Conservation (phyloP, 306 rosid species). For the Biancaea sappan region DNA sequence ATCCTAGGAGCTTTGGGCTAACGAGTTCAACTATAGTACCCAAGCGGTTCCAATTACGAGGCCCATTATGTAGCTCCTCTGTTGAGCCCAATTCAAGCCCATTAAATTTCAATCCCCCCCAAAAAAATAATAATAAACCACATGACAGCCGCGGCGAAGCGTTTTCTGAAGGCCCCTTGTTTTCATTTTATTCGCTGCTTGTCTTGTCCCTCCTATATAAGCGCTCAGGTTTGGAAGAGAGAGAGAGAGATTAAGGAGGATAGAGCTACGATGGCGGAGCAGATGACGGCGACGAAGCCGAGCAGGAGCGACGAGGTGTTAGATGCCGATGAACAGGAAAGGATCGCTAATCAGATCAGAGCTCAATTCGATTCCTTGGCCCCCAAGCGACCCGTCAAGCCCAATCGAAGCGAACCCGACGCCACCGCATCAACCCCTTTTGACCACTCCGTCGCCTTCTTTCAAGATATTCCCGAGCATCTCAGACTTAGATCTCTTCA, state of each 20-base stretch:
- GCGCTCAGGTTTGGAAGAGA: neutral
- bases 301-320: constrained; percentile 9
- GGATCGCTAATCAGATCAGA: constrained; percentile 9
- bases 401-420: constrained; percentile 74
- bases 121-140: no score
- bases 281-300: neutral
- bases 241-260: neutral
- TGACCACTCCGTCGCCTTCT: neutral
- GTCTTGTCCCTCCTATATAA: neutral
- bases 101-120: no score
- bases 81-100: no score
- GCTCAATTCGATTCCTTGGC: constrained; percentile 6
- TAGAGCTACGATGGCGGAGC: neutral
- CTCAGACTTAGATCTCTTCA: constrained; percentile 61
- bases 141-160: neutral
- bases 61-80: no score
- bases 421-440: neutral
- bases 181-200: neutral
- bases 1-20: neutral
- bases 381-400: constrained; percentile 42
- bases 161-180: constrained; percentile 7
- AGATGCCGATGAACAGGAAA: neutral
- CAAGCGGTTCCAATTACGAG: no score
- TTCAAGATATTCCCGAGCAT: constrained; percentile 54
- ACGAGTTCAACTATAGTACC: no score